Percentiles rank a stretch among this genome's conserved stretches.
Conservation (phyloP, 352 stramenopile species). For the Globisporangium paroecandrum region DNA sequence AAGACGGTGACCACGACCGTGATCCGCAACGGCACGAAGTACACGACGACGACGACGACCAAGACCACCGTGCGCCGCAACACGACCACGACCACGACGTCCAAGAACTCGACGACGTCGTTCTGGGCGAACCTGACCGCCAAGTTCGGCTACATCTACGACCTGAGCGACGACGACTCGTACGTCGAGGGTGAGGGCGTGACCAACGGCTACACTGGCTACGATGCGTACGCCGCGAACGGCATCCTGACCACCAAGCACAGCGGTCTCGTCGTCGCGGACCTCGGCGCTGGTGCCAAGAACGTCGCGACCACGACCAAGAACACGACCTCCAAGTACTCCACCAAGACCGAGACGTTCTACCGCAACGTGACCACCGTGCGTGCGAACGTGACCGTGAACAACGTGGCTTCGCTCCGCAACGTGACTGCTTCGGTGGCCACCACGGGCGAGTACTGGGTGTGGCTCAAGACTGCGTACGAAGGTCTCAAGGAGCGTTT, state of each 20-base stretch:
- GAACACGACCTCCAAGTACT: slow-evolving; percentile 21
- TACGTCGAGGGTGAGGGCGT: slow-evolving; percentile 36
- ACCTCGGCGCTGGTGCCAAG: slow-evolving; percentile 22
- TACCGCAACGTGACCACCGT: slow-evolving; percentile 38
- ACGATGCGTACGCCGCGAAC: slow-evolving; percentile 31
- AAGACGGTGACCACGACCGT: slow-evolving; percentile 40
- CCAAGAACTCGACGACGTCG: slow-evolving; percentile 25
- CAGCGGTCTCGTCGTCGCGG: slow-evolving; percentile 42
- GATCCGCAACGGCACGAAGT: slow-evolving; percentile 50
- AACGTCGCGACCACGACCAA: slow-evolving; percentile 7
- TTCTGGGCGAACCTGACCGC: slow-evolving; percentile 33
- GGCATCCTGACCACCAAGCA: slow-evolving; percentile 50
- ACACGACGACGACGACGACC: slow-evolving; percentile 49
- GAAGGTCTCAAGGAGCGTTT: slow-evolving; percentile 52
- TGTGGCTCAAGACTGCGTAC: slow-evolving; percentile 59
- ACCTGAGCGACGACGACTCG: slow-evolving; percentile 36
- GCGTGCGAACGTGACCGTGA: slow-evolving; percentile 42
- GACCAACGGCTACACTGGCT: slow-evolving; percentile 49
- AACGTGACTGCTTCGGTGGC: slow-evolving; percentile 35
- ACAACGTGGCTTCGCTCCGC: slow-evolving; percentile 30
- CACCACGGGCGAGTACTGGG: slow-evolving; percentile 58
- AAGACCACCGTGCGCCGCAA: slow-evolving; percentile 36
- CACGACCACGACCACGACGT: slow-evolving; percentile 25
- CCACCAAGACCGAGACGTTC: slow-evolving; percentile 24
- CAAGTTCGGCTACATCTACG: slow-evolving; percentile 40